These are phyloP conservation scores for Areca catechu DNA, from an alignment of 176 grass and related monocot species.

Conservation along the genomic window DNA sequence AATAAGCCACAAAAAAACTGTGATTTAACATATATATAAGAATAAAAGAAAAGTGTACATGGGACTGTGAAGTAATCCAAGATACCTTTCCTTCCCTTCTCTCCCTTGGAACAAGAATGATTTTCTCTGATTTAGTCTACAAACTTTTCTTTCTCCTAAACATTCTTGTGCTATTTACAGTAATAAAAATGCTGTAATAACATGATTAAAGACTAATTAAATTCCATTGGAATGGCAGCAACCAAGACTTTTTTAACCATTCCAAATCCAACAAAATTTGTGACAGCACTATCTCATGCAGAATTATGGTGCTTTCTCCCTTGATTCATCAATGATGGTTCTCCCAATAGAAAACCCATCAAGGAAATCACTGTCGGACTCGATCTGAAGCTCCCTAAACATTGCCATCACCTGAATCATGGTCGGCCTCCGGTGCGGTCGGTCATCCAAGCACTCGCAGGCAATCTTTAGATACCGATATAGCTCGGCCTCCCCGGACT, in stretches of 20 bases:
- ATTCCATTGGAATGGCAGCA: neutral
- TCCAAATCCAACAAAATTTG: constrained; percentile 37
- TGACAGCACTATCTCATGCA: neutral
- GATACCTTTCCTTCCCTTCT: too few species aligned
- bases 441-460: constrained; percentile 73
- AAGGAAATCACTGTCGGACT: constrained; percentile 61
- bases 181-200: constrained; percentile 6
- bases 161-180: constrained; percentile 20
- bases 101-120: too few species aligned
- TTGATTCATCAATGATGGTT: constrained; percentile 57
- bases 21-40: too few species aligned
- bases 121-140: too few species aligned
- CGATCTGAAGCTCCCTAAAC: constrained; percentile 88
- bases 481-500: constrained; percentile 59
- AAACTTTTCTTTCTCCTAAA: neutral
- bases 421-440: constrained; percentile 53
- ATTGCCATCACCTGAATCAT: constrained; percentile 99
- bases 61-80: too few species aligned
- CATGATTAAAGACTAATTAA: neutral
- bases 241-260: too few species aligned
- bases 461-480: constrained; percentile 82
- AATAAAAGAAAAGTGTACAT: too few species aligned
- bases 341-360: constrained; percentile 50
- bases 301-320: constrained; percentile 44
- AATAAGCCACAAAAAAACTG: too few species aligned